phyloP scores from a whole-genome alignment of 2,329 filamentous ascomycete genomes.

The Microdochium trichocladiopsis region DNA sequence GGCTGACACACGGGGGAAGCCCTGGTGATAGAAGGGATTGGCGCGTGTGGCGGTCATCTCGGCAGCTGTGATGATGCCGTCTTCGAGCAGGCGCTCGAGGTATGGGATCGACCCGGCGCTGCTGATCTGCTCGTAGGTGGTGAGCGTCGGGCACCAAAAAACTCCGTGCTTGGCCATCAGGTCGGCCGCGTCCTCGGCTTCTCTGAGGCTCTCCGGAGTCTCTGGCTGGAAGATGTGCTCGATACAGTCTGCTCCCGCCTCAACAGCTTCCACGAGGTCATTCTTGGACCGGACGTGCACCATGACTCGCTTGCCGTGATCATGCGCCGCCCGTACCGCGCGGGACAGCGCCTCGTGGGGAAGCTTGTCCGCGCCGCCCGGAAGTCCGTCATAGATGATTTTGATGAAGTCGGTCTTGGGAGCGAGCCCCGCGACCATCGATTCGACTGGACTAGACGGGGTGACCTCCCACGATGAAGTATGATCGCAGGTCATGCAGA shows the following conservation, averaged over 20 bases:
- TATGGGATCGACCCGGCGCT: not conserved
- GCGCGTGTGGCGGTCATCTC: not conserved
- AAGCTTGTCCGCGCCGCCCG: not conserved
- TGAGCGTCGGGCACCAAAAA: not conserved
- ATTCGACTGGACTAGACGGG: not conserved
- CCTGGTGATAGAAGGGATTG: not conserved
- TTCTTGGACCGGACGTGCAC: not conserved
- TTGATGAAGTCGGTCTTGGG: not conserved
- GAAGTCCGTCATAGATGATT: not conserved
- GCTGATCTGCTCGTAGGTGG: not conserved
- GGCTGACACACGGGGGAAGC: not conserved
- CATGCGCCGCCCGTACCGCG: not conserved
- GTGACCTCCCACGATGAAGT: not conserved
- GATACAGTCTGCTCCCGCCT: not conserved
- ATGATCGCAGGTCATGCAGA: not conserved
- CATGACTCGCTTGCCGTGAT: not conserved
- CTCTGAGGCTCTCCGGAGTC: not conserved
- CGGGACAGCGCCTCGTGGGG: not conserved
- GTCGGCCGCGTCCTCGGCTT: not conserved
- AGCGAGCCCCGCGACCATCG: not conserved
- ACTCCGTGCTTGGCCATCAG: not conserved
- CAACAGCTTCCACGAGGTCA: not conserved
- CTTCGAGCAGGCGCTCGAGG: not conserved
- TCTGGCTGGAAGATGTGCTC: not conserved
- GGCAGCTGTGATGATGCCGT: not conserved